Conservation (phyloP, 768 basidiomycete genomes). For the Suillus decipiens region DNA sequence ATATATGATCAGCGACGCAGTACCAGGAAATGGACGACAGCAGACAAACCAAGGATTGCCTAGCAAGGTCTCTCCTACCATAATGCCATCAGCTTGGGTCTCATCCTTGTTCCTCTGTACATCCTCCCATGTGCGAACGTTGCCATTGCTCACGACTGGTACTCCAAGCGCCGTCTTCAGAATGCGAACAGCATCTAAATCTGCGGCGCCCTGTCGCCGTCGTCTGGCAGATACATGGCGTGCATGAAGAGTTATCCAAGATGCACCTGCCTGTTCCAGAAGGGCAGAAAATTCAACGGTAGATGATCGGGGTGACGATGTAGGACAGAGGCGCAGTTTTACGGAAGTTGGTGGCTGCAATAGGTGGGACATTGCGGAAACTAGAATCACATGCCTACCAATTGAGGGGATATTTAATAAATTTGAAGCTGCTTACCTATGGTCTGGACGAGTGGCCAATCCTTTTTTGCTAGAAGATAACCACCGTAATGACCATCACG, state of each 20-base stretch:
- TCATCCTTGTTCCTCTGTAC: conserved; percentile 50
- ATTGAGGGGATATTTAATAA: not conserved
- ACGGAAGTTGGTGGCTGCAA: conserved; percentile 65
- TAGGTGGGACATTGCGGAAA: conserved; percentile 62
- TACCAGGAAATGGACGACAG: not conserved
- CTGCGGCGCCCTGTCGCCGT: conserved; percentile 73
- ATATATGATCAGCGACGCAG: conserved; percentile 1
- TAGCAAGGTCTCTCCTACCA: conserved; percentile 80
- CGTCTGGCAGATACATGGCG: conserved; percentile 69
- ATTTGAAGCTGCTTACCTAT: conserved; percentile 50
- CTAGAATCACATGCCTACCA: conserved; percentile 34
- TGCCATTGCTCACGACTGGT: conserved; percentile 78
- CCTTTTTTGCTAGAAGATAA: conserved; percentile 71
- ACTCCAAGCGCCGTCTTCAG: conserved; percentile 53
- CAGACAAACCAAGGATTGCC: conserved; percentile 67
- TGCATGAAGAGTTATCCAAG: conserved; percentile 75
- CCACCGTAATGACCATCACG: conserved; percentile 69
- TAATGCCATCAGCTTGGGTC: conserved; percentile 71
- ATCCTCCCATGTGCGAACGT: conserved; percentile 64
- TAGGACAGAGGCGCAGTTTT: conserved; percentile 63
- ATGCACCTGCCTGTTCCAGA: conserved; percentile 65
- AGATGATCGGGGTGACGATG: conserved; percentile 38
- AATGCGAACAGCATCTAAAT: conserved; percentile 57
- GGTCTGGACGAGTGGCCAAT: conserved; percentile 67
- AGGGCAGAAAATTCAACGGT: conserved; percentile 58